Evolutionary conservation across 2,329 filamentous ascomycete species (phyloP).

Genomic region (Calonectria pteridis): DNA sequence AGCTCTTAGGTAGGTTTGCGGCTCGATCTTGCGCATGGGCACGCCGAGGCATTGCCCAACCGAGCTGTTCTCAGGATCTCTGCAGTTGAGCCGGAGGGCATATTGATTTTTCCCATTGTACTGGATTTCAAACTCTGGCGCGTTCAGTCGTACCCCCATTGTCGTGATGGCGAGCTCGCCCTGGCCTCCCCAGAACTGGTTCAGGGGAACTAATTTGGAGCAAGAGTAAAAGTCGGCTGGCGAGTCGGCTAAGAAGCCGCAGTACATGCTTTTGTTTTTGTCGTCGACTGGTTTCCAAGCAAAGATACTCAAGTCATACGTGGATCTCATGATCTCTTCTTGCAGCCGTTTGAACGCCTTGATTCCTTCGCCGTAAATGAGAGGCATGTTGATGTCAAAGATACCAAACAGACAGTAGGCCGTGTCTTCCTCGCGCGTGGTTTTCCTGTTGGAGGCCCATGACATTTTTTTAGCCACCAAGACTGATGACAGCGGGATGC

Average conservation of each 20-base stretch:
- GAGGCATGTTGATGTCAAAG: constrained; percentile 9
- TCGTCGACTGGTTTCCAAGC: constrained; percentile 12
- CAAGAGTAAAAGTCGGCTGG: not conserved
- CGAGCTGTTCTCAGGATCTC: not conserved
- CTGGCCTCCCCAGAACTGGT: not conserved
- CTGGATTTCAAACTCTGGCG: not conserved
- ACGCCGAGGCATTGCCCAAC: not conserved
- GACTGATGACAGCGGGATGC: not conserved
- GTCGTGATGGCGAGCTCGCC: not conserved
- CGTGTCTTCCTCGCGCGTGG: not conserved
- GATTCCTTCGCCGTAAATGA: constrained; percentile 10
- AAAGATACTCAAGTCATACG: constrained; percentile 21
- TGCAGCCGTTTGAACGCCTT: constrained; percentile 12
- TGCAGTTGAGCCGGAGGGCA: constrained; percentile 1
- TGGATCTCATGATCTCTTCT: constrained; percentile 17
- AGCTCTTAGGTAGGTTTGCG: not conserved
- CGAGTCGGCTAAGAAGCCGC: constrained; percentile 3
- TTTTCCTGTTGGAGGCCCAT: not conserved
- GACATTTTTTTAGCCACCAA: constrained; percentile 12
- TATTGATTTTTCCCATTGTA: constrained; percentile 4
- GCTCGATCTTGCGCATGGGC: constrained; percentile 10
- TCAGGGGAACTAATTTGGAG: not conserved
- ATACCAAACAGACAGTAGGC: constrained; percentile 4
- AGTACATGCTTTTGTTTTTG: not conserved
- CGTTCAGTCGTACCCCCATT: not conserved